Conservation (phyloP, 169 alveolate genomes). For the Miamiensis avidus region DNA sequence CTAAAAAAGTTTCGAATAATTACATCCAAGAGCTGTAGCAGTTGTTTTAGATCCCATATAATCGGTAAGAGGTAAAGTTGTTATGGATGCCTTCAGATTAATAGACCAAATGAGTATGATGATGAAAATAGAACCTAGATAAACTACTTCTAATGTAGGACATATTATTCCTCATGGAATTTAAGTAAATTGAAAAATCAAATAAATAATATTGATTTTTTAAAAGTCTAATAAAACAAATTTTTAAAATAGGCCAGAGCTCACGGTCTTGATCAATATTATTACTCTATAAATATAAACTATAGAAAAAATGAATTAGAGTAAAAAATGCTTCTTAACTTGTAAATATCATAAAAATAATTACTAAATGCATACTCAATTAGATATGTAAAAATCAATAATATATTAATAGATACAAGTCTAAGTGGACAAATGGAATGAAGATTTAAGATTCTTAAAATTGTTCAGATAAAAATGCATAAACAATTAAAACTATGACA, state of each 20-base stretch:
- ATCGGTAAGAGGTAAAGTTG: constrained; percentile 98
- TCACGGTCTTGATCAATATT: constrained; percentile 96
- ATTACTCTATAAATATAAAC: constrained; percentile 97
- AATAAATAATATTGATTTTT: too few relatives aligned
- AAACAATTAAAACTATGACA: constrained; percentile 78
- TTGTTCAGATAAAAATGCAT: constrained; percentile 74
- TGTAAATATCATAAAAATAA: too few relatives aligned
- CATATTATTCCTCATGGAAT: constrained; percentile 36
- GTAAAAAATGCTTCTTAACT: constrained; percentile 96
- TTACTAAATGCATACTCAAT: too few relatives aligned
- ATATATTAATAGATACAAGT: too few relatives aligned
- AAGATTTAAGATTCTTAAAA: constrained; percentile 79
- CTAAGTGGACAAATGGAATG: constrained; percentile 96
- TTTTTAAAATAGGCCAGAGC: constrained; percentile 83
- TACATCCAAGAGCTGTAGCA: constrained; percentile 98
- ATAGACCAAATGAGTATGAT: constrained; percentile 95
- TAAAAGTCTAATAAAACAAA: background rate
- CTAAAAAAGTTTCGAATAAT: constrained; percentile 95
- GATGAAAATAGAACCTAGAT: constrained; percentile 97
- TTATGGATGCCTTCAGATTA: constrained; percentile 99
- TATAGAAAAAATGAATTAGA: constrained; percentile 96
- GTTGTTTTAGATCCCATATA: constrained; percentile 99
- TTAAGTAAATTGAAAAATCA: background rate
- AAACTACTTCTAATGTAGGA: constrained; percentile 99
- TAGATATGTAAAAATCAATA: too few relatives aligned